Evolutionary conservation across 2,329 filamentous ascomycete genomes (phyloP).

Genomic region (Pseudovirgaria hyperparasitica): DNA sequence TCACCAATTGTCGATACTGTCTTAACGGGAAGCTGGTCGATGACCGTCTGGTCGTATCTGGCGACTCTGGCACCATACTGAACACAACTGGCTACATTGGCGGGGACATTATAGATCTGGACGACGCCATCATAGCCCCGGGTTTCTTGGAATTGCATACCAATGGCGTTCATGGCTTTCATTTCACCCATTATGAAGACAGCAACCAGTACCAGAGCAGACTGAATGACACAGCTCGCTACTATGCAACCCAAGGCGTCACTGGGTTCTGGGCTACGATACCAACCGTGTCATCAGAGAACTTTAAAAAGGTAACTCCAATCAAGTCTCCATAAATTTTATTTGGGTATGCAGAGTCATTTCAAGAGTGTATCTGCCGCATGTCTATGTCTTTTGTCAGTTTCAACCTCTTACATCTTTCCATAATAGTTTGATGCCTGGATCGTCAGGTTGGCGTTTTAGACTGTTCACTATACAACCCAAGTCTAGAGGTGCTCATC

Average conservation of each 20-base stretch:
- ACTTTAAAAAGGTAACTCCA: slow-evolving; percentile 30
- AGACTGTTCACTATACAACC: too few relatives aligned
- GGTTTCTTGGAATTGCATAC: slow-evolving; percentile 45
- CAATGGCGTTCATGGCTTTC: slow-evolving; percentile 40
- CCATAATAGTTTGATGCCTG: too few relatives aligned
- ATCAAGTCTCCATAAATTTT: background rate
- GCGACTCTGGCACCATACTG: slow-evolving; percentile 30
- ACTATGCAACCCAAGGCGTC: slow-evolving; percentile 38
- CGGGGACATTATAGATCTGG: slow-evolving; percentile 34
- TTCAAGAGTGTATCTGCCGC: too few relatives aligned
- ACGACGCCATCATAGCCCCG: slow-evolving; percentile 38
- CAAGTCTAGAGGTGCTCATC: too few relatives aligned
- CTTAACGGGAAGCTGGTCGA: slow-evolving; percentile 30
- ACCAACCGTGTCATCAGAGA: slow-evolving; percentile 34
- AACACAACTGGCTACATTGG: slow-evolving; percentile 30
- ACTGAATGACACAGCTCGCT: slow-evolving; percentile 33
- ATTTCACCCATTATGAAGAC: slow-evolving; percentile 39
- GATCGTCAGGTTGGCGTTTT: too few relatives aligned
- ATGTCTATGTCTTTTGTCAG: too few relatives aligned
- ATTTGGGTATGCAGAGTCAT: background rate
- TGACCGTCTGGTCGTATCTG: slow-evolving; percentile 32
- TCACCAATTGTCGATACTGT: slow-evolving; percentile 33
- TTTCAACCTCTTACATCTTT: too few relatives aligned
- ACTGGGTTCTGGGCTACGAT: slow-evolving; percentile 43
- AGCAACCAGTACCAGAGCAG: slow-evolving; percentile 28